Percentiles rank a stretch among this genome's conserved stretches.
These are phyloP conservation scores for Fragaria nilgerrensis DNA, from an alignment of 306 rosid genomes.

Conservation along the genomic window DNA sequence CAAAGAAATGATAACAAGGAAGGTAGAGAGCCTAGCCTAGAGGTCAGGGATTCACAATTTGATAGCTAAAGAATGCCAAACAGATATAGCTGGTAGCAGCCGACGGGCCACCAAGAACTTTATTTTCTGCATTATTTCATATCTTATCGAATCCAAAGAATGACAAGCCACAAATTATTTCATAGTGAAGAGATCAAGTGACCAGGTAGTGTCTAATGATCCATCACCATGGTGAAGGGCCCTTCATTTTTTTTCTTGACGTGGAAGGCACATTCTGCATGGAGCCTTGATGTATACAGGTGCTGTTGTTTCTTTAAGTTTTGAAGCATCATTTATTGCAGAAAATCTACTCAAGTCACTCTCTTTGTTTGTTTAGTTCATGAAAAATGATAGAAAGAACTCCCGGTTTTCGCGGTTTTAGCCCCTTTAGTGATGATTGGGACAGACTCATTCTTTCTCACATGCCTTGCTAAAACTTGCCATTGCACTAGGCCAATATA, in stretches of 20 bases:
- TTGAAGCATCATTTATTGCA: slow-evolving; percentile 23
- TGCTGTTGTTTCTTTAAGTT: slow-evolving; percentile 28
- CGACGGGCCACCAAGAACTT: slow-evolving; percentile 13
- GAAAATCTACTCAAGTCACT: slow-evolving; percentile 25
- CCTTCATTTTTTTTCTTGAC: slow-evolving; percentile 23
- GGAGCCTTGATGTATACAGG: slow-evolving; percentile 25
- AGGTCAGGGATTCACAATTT: not conserved
- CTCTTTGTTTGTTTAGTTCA: not conserved
- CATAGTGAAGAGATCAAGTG: slow-evolving; percentile 8
- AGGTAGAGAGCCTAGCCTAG: slow-evolving; percentile 8
- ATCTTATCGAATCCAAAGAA: slow-evolving; percentile 16
- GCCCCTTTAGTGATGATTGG: not conserved
- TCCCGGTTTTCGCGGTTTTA: not conserved
- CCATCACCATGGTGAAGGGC: slow-evolving; percentile 36
- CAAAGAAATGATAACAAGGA: not conserved
- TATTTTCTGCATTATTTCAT: slow-evolving; percentile 30
- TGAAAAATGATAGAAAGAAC: not conserved
- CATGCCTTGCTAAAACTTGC: not conserved
- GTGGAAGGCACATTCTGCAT: slow-evolving; percentile 36
- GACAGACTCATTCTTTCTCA: slow-evolving; percentile 1
- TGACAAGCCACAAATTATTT: slow-evolving; percentile 20
- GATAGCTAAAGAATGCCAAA: slow-evolving; percentile 1
- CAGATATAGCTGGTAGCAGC: not conserved
- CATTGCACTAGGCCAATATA: too few relatives aligned
- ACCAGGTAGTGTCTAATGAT: slow-evolving; percentile 21